Evolutionary conservation across 1,284 basidiomycete genomes (phyloP), one percentile per base, ranked within the genome.

Genomic region (Neolentinus lepideus): DNA sequence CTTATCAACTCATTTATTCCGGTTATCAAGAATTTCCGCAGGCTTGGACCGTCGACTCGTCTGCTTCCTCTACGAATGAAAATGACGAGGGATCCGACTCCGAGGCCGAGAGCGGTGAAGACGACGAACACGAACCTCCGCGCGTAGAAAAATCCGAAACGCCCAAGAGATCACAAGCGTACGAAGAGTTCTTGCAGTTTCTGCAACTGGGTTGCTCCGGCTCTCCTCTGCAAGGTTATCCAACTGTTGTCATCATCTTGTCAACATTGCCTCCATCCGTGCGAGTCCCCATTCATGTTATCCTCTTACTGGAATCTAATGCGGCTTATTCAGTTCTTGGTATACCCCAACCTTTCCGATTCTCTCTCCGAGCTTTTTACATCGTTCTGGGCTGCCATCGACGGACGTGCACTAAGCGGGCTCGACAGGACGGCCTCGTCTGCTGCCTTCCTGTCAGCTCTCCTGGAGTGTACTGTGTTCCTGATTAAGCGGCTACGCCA

Each of bases 371-470:
- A 77, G n/a, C 69, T 95, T 31, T 86, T 92, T 64, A 69, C 72
- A 1, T 81, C 88, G 0, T 85, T 95, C 62, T 93, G 91, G 88
- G 80, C 82, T 9, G 88, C 89, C 0, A 68, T 90, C 0, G 82
- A 87, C 52, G 81, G 81, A 12, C 80, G 82, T 19, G 83, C 83
- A 0, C 71, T 91, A 8, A 79, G 71, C 60, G 75, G 76, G 19
- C 72, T 80, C 9, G 75, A 81, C 56, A 77, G 80, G 24, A 66
- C 74, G 1, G 67, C 73, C 14, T 74, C 78, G 1, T 76, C 77
- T 2, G 71, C 76, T 0, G 84, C 89, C 0, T 92, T 90, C 70
- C 67, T 91, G 3, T 75, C 77, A 0, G 78, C 90, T 0, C 66
- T 91, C 8, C 69, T 87, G 12, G 92, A 95, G 68, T 91, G 84